Percentiles rank a stretch among this genome's conserved stretches.
Conservation (phyloP, 768 basidiomycete genomes). For the Auricularia heimuer region DNA sequence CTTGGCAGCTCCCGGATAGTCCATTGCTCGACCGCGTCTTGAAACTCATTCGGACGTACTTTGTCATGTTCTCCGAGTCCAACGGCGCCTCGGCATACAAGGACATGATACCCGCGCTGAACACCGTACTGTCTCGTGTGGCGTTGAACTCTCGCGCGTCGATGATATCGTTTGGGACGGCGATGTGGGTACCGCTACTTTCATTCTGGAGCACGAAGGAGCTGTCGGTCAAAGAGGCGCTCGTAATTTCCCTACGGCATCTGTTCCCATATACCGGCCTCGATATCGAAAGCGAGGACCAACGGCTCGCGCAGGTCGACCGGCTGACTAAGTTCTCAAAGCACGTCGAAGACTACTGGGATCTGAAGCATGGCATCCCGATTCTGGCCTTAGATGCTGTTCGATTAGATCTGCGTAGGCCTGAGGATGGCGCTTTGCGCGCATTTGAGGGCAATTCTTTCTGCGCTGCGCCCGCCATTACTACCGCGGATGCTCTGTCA, state of each 20-base stretch:
- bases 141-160: constrained; percentile 60
- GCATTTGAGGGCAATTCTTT: constrained; percentile 61
- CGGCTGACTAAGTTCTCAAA: constrained; percentile 40
- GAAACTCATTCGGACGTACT: constrained; percentile 47
- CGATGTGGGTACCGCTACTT: constrained; percentile 55
- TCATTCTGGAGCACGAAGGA: constrained; percentile 73
- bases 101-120: constrained; percentile 60
- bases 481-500: constrained; percentile 52
- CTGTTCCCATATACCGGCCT: constrained; percentile 64
- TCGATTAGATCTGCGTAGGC: constrained; percentile 37
- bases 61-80: constrained; percentile 42
- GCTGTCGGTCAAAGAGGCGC: constrained; percentile 63
- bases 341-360: constrained; percentile 51
- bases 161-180: constrained; percentile 49
- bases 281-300: constrained; percentile 7
- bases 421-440: constrained; percentile 9
- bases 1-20: constrained; percentile 49
- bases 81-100: constrained; percentile 71
- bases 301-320: constrained; percentile 26
- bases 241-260: constrained; percentile 61
- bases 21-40: constrained; percentile 43
- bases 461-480: constrained; percentile 65
- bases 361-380: constrained; percentile 48
- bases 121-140: constrained; percentile 61
- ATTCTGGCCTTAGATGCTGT: constrained; percentile 55